These are phyloP conservation scores for Blastobotrys malaysiensis DNA, from an alignment of 1,139 yeast species.

Conservation along the genomic window DNA sequence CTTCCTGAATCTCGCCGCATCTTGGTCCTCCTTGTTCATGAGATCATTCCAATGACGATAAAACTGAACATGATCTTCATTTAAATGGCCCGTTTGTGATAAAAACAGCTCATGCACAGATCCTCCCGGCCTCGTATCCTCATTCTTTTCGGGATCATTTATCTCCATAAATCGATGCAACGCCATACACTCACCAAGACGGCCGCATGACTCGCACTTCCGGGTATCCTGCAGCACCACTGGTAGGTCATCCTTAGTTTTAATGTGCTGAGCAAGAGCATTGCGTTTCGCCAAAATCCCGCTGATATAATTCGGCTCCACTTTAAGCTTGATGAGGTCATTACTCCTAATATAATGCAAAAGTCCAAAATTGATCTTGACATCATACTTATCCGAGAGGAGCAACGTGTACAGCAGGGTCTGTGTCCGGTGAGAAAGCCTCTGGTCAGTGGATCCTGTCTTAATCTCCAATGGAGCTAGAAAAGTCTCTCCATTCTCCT, in stretches of 20 bases:
- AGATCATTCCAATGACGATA: constrained; percentile 68
- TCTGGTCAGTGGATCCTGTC: constrained; percentile 58
- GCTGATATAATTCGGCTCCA: constrained; percentile 44
- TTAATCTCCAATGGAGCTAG: constrained; percentile 84
- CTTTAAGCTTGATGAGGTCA: constrained; percentile 43
- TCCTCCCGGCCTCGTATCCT: not conserved
- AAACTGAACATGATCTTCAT: constrained; percentile 45
- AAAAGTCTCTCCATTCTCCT: constrained; percentile 22
- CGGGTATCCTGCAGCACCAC: constrained; percentile 47
- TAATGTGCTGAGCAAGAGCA: constrained; percentile 54
- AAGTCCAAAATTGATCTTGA: constrained; percentile 59
- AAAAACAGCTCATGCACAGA: constrained; percentile 37
- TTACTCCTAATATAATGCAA: constrained; percentile 68
- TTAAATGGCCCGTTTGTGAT: constrained; percentile 48
- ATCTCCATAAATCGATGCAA: constrained; percentile 53
- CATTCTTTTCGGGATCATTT: constrained; percentile 14
- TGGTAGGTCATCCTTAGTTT: constrained; percentile 45
- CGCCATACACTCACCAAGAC: constrained; percentile 61
- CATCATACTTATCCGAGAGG: constrained; percentile 70
- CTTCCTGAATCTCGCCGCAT: constrained; percentile 47
- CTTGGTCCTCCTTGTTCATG: constrained; percentile 69
- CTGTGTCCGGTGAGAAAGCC: constrained; percentile 77
- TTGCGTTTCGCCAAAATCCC: constrained; percentile 71
- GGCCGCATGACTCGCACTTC: constrained; percentile 64
- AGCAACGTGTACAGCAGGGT: constrained; percentile 78